Evolutionary conservation across 2,329 filamentous ascomycete genomes (phyloP), one percentile per base, ranked within the genome.

Genomic region (Verticillium klebahnii): DNA sequence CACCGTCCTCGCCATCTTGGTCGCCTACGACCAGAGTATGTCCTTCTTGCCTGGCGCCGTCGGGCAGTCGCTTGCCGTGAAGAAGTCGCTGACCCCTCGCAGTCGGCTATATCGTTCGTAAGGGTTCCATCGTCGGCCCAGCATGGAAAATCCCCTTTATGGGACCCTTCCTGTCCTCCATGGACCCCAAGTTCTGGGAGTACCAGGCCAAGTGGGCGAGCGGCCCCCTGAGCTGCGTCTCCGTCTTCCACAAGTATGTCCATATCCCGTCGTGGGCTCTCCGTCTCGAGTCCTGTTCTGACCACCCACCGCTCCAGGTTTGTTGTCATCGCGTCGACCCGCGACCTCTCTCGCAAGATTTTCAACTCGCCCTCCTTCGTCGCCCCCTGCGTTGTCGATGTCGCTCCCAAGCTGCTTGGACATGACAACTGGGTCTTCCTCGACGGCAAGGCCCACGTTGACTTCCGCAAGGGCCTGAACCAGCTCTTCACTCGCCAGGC

Each of bases 391-490:
- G 93, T 99, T 65, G 95, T 99, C 66, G 94, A 98, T 74, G 88
- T 89, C 63, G 95, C 95, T 23, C 89, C 92, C 78, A 98, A 98
- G 81, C 90, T 99, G 58, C 87, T 99, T 59, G 91, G 95, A 63
- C 85, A 88, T 64, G 89, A 90, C 71, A 97, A 97, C 81, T 99
- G 93, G 92, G 95, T 98, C 19, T 98, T 98, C 79, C 82, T 99
- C 67, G 94, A 98, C 73, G 95, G 95, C 72, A 96, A 93, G 79
- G 87, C 88, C 45, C 95, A 99, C 71, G 92, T 97, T 68, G 95
- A 98, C 72, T 99, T 95, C 80, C 93, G 95, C 74, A 98, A 97
- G 81, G 95, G 95, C 60, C 83, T 99, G 68, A 98, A 97, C 75
- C 89, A 89, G 62, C 85, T 98, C 32, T 99, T 99, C 81, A 98